Percentiles rank a stretch among this genome's conserved stretches.
Evolutionary conservation across 139 green algal species (phyloP).

Genomic region (Auxenochlorella pyrenoidosa): DNA sequence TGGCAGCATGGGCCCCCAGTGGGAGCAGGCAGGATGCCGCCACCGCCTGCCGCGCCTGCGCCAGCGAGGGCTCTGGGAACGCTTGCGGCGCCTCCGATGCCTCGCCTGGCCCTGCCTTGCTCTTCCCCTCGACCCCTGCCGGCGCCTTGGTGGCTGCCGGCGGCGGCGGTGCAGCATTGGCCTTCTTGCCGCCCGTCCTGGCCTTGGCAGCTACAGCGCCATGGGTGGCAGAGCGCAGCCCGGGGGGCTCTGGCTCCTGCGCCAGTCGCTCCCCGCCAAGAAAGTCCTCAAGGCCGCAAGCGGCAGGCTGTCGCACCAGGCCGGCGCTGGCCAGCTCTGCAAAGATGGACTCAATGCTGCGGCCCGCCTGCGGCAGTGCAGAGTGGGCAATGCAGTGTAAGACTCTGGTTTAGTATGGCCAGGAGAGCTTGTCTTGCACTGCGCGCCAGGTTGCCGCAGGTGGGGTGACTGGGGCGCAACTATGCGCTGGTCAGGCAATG

Average conservation of each 20-base stretch:
- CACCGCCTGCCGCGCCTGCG: conserved; percentile 79
- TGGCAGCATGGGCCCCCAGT: conserved; percentile 56
- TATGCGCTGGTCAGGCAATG: no score
- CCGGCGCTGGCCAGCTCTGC: conserved; percentile 84
- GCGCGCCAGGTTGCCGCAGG: no score
- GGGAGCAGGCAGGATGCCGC: conserved; percentile 85
- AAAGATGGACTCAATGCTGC: conserved; percentile 88
- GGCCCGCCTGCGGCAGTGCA: conserved; percentile 66
- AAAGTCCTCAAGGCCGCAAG: conserved; percentile 73
- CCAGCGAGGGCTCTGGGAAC: conserved; percentile 72
- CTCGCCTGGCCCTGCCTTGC: conserved; percentile 22
- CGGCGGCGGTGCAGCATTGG: background rate
- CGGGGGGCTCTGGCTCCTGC: background rate
- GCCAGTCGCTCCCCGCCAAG: conserved; percentile 54
- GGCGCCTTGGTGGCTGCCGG: background rate
- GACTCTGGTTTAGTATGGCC: no score
- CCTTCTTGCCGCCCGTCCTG: conserved; percentile 49
- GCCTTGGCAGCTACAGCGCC: background rate
- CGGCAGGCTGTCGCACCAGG: conserved; percentile 68
- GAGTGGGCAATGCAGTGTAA: background rate
- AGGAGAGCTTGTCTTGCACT: no score
- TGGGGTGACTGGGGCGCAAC: no score
- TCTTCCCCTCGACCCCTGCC: background rate
- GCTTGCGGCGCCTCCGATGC: background rate
- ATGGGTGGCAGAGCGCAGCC: background rate